These are phyloP conservation scores for Backusella mclennaniae DNA, from an alignment of 192 early-diverging fungal genomes.

Conservation along the genomic window DNA sequence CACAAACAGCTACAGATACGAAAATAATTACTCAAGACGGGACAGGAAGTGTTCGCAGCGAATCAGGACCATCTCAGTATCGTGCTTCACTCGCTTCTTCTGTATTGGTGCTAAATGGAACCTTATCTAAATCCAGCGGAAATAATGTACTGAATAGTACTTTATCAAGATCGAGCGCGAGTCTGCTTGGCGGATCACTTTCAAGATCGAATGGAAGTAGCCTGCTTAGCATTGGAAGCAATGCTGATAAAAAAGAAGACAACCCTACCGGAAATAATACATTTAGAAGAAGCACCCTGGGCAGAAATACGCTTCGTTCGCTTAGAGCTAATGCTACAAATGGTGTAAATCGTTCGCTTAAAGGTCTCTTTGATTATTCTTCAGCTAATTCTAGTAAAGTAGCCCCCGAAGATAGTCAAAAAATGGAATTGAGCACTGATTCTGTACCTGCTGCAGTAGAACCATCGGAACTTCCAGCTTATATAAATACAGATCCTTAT, in stretches of 20 bases:
- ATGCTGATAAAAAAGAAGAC: neutral
- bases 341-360: neutral
- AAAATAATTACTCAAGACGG: neutral
- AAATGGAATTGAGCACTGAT: conserved; percentile 12
- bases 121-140: neutral
- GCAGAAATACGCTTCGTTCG: conserved; percentile 1
- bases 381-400: neutral
- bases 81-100: conserved; percentile 4
- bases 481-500: conserved; percentile 9
- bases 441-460: neutral
- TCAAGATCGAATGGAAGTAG: neutral
- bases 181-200: neutral
- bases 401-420: conserved; percentile 14
- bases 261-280: neutral
- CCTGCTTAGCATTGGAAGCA: conserved; percentile 1
- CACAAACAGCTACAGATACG: neutral
- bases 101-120: neutral
- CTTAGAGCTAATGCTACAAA: neutral
- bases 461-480: neutral
- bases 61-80: neutral
- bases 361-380: conserved; percentile 3
- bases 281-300: conserved; percentile 7
- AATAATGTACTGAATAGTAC: neutral
- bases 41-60: neutral
- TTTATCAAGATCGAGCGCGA: neutral